phyloP scores from a whole-genome alignment of 257 asterid genomes.

The Solanum sparsipilum region DNA sequence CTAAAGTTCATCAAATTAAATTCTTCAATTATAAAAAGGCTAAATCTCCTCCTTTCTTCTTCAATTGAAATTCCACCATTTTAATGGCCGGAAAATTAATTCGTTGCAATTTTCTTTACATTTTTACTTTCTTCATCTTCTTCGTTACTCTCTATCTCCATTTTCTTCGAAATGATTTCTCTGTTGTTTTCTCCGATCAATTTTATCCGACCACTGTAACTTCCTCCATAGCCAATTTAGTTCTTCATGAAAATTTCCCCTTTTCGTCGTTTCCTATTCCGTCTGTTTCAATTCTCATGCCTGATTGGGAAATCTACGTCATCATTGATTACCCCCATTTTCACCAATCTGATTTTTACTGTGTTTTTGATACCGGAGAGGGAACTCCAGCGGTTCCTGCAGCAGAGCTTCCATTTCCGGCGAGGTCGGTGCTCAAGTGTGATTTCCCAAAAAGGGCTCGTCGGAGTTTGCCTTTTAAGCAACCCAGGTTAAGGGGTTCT shows the following conservation, averaged over 20 bases:
- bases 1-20: background rate
- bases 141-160: slow-evolving; percentile 43
- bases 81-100: slow-evolving; percentile 14
- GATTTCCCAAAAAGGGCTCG: slow-evolving; percentile 15
- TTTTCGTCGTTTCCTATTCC: slow-evolving; percentile 4
- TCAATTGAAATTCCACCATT: background rate
- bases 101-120: slow-evolving; percentile 38
- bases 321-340: slow-evolving; percentile 11
- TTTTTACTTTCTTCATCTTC: slow-evolving; percentile 32
- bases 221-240: slow-evolving; percentile 4
- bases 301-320: slow-evolving; percentile 72
- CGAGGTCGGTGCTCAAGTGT: slow-evolving; percentile 47
- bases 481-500: slow-evolving; percentile 30
- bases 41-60: background rate
- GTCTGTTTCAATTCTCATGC: slow-evolving; percentile 50
- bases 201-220: background rate
- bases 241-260: slow-evolving; percentile 11
- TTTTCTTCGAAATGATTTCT: slow-evolving; percentile 27
- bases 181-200: background rate
- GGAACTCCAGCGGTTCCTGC: slow-evolving; percentile 31
- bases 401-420: slow-evolving; percentile 41
- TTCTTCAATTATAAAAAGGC: background rate
- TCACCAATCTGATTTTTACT: slow-evolving; percentile 8
- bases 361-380: slow-evolving; percentile 31
- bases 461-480: slow-evolving; percentile 34